Percentiles rank a stretch among this genome's conserved stretches.
Conservation (phyloP, 108 stramenopile species). For the Licmophora abbreviata region DNA sequence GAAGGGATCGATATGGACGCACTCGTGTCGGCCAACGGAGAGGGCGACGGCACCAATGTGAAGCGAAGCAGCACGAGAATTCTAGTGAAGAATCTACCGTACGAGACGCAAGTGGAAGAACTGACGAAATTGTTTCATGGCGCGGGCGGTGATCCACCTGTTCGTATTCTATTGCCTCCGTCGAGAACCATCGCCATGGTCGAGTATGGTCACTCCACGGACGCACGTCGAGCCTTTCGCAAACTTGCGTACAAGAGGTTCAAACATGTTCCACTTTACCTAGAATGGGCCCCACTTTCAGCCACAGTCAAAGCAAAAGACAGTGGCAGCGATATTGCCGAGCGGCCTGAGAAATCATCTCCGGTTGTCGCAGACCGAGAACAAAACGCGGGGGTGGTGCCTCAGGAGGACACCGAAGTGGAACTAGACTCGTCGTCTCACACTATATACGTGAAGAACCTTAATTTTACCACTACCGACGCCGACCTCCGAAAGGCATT, state of each 20-base stretch:
- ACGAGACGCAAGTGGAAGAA: slow-evolving; percentile 76
- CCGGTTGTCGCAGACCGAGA: slow-evolving; percentile 9
- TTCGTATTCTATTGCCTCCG: slow-evolving; percentile 79
- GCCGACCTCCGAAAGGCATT: slow-evolving; percentile 61
- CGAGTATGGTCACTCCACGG: slow-evolving; percentile 76
- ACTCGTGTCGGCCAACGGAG: slow-evolving; percentile 46
- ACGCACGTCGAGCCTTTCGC: slow-evolving; percentile 89
- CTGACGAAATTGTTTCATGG: slow-evolving; percentile 81
- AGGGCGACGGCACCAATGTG: slow-evolving; percentile 2
- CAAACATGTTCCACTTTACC: slow-evolving; percentile 92
- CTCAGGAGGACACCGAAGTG: slow-evolving; percentile 26
- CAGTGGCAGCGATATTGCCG: neutral
- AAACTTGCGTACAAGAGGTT: slow-evolving; percentile 91
- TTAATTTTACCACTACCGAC: slow-evolving; percentile 90
- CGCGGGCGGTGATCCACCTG: slow-evolving; percentile 53
- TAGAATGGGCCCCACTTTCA: slow-evolving; percentile 94
- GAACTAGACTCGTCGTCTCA: slow-evolving; percentile 23
- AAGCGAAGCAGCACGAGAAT: slow-evolving; percentile 80
- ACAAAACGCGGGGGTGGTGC: slow-evolving; percentile 4
- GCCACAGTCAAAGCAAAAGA: slow-evolving; percentile 10
- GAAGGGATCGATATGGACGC: slow-evolving; percentile 89
- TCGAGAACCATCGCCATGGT: slow-evolving; percentile 87
- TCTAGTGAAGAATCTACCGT: slow-evolving; percentile 96
- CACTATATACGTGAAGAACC: slow-evolving; percentile 93
- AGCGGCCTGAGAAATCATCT: slow-evolving; percentile 11